A percentile compares a stretch with the other conserved stretches of the same genome.
These are phyloP conservation scores for Uronychia binucleata DNA, from an alignment of 73 alveolate genomes.

Conservation along the genomic window DNA sequence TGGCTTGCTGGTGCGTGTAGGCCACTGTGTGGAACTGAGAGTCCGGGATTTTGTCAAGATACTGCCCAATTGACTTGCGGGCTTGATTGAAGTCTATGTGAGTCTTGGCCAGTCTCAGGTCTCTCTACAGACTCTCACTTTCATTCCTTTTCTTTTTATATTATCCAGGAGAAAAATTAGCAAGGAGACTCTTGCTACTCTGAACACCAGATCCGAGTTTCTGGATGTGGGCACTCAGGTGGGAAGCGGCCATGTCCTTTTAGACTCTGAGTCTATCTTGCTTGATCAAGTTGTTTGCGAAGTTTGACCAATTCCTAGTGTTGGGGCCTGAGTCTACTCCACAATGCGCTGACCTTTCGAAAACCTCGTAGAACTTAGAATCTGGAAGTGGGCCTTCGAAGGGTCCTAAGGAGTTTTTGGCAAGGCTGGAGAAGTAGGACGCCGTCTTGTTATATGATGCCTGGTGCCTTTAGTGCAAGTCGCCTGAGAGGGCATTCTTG, in stretches of 20 bases:
- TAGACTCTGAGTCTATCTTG: background rate
- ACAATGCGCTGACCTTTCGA: background rate
- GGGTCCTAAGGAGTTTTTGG: no score
- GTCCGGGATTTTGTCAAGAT: background rate
- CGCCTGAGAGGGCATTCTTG: background rate
- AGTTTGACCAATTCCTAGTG: background rate
- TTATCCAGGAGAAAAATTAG: background rate
- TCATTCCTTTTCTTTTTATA: background rate
- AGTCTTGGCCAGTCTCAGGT: background rate
- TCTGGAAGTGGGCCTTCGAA: background rate
- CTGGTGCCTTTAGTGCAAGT: background rate
- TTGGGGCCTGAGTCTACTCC: background rate
- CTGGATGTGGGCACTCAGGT: background rate
- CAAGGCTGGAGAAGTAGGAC: no score
- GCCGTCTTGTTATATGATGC: background rate
- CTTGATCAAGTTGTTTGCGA: background rate
- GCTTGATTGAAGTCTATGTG: background rate
- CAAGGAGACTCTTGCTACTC: background rate
- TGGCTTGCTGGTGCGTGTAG: no score
- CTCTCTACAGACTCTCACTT: background rate
- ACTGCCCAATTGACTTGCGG: background rate
- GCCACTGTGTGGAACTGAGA: background rate
- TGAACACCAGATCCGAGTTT: background rate
- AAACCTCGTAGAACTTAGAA: background rate
- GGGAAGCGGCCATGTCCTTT: background rate